Evolutionary conservation across 2,329 filamentous ascomycete species (phyloP), one percentile per base, ranked within the genome.

Genomic region (Capronia coronata): DNA sequence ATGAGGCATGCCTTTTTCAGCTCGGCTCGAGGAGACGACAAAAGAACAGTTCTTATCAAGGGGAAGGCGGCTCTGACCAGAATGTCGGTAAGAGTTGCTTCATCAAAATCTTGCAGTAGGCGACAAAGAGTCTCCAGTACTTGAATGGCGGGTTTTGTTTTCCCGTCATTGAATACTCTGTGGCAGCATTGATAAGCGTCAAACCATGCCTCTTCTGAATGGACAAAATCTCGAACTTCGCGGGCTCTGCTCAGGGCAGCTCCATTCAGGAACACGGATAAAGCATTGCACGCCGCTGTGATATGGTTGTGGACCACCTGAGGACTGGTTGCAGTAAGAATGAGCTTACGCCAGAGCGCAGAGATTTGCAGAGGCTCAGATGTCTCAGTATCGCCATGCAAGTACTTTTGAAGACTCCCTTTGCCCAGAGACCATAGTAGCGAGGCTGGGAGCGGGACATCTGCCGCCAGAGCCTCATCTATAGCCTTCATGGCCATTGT

Each of bases 111-210:
- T 62, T 61, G 48, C 11, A 56, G 29, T 16, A 61, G 29, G 23
- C 53, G 51, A 49, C 51, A 54, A 2, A 74, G 49, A n/a, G 68
- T 67, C 44, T 64, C 60, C 42, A 75, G 52, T 1, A 75, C 62
- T 50, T 72, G 69, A 55, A 68, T 69, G 60, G 73, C 64, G 18
- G 70, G 66, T 58, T 71, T 74, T 18, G 67, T 64, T 43, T 68
- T 71, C 6, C 65, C 62, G 54, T 69, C 67, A 50, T 70, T 67
- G 55, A 67, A 73, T 25, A 66, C 65, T 48, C 61, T 62, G 44
- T 73, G 59, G 38, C 64, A 69, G 22, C 67, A 59, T 16, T 69
- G 63, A 44, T 72, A 71, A 13, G 68, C 60, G 18, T 65, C 59
- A 16, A 66, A 52, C 71, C 71, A 74, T 22, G 59, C 65, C 13